Evolutionary conservation across 148 eudicot species (phyloP), one percentile per base, ranked within the genome.

Genomic region (Rheum nobile): DNA sequence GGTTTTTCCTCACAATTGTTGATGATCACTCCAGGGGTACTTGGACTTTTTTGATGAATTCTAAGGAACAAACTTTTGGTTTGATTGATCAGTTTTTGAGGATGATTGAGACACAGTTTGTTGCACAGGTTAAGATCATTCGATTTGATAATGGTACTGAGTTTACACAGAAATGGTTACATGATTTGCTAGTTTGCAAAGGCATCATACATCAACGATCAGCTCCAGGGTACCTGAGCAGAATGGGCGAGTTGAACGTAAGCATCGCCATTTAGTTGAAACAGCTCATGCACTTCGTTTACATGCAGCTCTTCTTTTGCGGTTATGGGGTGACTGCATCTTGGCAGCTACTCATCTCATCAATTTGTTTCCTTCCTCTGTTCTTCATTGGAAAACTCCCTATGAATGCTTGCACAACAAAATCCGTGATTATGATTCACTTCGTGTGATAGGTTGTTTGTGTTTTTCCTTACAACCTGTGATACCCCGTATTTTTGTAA

Each of bases 341-440:
- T 13, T 44, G 6, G 1, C 48, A 9, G 2, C 48, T 12, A 44
- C 48, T 9, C 48, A 44, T 8, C 6, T 44, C 8, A 44, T 44
- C 48, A 44, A 44, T 13, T 4, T 44, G 12, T 2, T 44, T 8
- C 48, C 48, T 9, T 44, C 48, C 2, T 12, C 48, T 44, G 16
- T 44, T 13, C 48, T 44, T 1, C 2, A 10, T 8, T 1, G 16
- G 48, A 0, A 44, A 13, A 44, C 48, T 9, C 48, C 48, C 16
- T 44, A 9, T 44, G 48, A 44, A 44, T 4, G 4, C 3, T 8
- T 44, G 12, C 43, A 82, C 84, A 7, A 92, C 96, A 0, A 93
- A 91, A 0, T 4, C 8, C 48, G 8, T 8, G 16, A 44, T 8
- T 6, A 44, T 13, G 14, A 44, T 0, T 13, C 12, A 4, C 6